These are phyloP conservation scores for Globisporangium radiosum DNA, from an alignment of 352 stramenopile species.

Conservation along the genomic window DNA sequence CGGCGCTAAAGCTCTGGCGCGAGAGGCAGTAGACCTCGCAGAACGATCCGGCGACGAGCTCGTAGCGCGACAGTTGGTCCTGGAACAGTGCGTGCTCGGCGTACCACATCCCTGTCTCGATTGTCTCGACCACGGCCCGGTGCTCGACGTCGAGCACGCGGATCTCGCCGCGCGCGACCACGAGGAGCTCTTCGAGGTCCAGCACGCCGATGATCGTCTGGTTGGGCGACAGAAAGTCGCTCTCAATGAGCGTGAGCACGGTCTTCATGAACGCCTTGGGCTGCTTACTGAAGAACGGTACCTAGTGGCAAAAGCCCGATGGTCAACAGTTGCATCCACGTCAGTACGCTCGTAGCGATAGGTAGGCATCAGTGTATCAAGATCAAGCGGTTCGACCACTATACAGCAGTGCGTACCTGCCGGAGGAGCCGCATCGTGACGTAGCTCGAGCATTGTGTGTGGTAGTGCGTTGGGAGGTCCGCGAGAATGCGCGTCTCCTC, in stretches of 20 bases:
- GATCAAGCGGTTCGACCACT: not conserved
- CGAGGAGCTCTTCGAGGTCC: conserved; percentile 15
- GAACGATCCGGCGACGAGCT: conserved; percentile 17
- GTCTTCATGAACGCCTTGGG: conserved; percentile 14
- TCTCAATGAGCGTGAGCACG: conserved; percentile 12
- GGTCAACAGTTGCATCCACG: not conserved
- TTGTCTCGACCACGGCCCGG: conserved; percentile 5
- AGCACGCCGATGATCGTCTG: conserved; percentile 11
- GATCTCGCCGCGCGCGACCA: conserved; percentile 15
- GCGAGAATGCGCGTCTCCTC: conserved; percentile 16
- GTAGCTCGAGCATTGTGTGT: conserved; percentile 15
- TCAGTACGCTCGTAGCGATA: not conserved
- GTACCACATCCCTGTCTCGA: conserved; percentile 14
- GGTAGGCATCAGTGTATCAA: too few species aligned
- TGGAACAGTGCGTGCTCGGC: conserved; percentile 20
- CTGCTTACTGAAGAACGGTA: conserved; percentile 17
- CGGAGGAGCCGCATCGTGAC: conserved; percentile 13
- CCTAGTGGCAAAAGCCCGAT: not conserved
- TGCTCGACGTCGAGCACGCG: conserved; percentile 13
- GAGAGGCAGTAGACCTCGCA: conserved; percentile 23
- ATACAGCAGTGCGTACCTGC: conserved; percentile 1
- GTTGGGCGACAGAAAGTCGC: conserved; percentile 17
- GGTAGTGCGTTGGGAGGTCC: conserved; percentile 17
- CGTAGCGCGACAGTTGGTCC: conserved; percentile 11
- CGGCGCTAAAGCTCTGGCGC: conserved; percentile 10